Base-by-base conservation (phyloP, 352 stramenopile genomes). In the Globisporangium iwayamae region DNA sequence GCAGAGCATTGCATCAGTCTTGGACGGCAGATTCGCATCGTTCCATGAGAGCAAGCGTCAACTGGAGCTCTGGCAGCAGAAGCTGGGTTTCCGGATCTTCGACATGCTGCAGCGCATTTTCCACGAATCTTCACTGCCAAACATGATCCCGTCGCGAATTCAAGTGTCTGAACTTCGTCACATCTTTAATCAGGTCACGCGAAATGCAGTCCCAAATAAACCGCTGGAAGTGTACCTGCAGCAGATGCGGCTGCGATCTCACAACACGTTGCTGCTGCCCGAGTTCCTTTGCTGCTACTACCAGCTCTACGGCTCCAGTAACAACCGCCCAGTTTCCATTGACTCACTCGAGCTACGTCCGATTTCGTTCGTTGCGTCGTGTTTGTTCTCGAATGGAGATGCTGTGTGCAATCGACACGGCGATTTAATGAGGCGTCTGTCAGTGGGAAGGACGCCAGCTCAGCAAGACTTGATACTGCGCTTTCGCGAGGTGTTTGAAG, bases 271-370 rank as follows among this genome's bases (percentile, higher is more conserved):
- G n/a, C 34, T 81, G 5, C 56, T 91, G 0, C 60, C 82, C 0
- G 80, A 91, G 53, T 84, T 89, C 59, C 54, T 91, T 28, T 91
- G 82, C 45, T 89, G 76, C 45, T 89, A 85, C 60, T 89, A 85
- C 28, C 76, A 91, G 52, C 70, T 90, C 0, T 89, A 88, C 54
- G 78, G 78, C 0, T 91, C 74, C 1, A 56, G 74, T 0, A 57
- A 76, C 4, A 61, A 55, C 22, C 60, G 54, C 9, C 48, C 53
- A 13, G 43, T 48, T 32, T 51, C 47, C 11, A 66, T 11, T 28
- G 58, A 57, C 22, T 38, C 66, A 9, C 58, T 91, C 0, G 80
- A 90, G 45, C 62, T 90, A 14, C 71, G 74, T 8, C 79, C 83
- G 0, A 56, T 92, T 32, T 75, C 79, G 9, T 89, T 88, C 47